Evolutionary conservation across 179 eudicot genomes (phyloP).

Genomic region (Nepenthes alata): DNA sequence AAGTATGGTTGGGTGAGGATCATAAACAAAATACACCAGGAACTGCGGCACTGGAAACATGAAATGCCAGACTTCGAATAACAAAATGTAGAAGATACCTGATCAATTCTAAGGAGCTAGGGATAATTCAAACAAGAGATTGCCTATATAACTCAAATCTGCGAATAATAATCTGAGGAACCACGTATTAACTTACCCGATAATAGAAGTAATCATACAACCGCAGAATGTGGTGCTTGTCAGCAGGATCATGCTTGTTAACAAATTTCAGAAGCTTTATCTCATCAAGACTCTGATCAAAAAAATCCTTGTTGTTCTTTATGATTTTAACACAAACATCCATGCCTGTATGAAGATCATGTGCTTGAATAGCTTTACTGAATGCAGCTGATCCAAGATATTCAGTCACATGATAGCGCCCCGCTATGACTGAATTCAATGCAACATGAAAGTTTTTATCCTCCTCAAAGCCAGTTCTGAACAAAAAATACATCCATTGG

Average conservation of each 20-base stretch:
- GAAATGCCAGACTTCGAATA: too few relatives aligned
- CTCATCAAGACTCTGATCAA: conserved; percentile 98
- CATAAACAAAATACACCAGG: too few relatives aligned
- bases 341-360: conserved; percentile 88
- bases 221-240: conserved; percentile 83
- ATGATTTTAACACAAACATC: conserved; percentile 98
- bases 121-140: too few relatives aligned
- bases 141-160: too few relatives aligned
- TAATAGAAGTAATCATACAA: conserved; percentile 92
- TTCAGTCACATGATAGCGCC: conserved; percentile 86
- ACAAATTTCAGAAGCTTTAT: conserved; percentile 92
- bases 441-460: conserved; percentile 91
- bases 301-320: conserved; percentile 95
- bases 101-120: too few relatives aligned
- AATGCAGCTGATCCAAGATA: conserved; percentile 98
- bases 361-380: conserved; percentile 99
- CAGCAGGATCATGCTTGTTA: conserved; percentile 92
- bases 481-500: neutral
- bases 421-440: conserved; percentile 76
- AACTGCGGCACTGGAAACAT: too few relatives aligned
- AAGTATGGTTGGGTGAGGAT: too few relatives aligned
- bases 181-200: conserved; percentile 49
- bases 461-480: conserved; percentile 98
- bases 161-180: neutral
- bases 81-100: too few relatives aligned